Evolutionary conservation across 192 early-diverging fungal species (phyloP), one percentile per base, ranked within the genome.

Genomic region (Piromyces finnis): DNA sequence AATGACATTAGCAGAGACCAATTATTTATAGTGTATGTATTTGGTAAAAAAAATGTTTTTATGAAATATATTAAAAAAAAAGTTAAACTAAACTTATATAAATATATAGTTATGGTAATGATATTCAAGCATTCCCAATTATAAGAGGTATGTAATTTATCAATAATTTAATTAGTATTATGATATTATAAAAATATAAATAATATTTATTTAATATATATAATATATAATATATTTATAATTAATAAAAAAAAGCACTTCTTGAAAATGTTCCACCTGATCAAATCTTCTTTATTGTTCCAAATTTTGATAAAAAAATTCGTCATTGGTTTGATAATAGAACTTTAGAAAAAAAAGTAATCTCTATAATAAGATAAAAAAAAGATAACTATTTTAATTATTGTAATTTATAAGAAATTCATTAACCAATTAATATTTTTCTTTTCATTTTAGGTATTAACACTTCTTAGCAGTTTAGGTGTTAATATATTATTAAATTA

Each of bases 111-210:
- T 89, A 86, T 77, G 88, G 88, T 5, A 82, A 84, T 12, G 81
- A 84, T 68, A 30, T 89, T 36, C 86, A 89, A 81, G 86, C 88
- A 29, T 89, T 84, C 79, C 80, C 84, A 14, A 82, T 85, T 16
- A 51, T 88, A 27, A 59, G 88, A 68, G 79, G 87, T 88, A 82
- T 82, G 82, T 82, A 28, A 11, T 30, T 17, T 29, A 28, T 80
- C 77, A n/a, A 30, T n/a, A n/a, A n/a, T n/a, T n/a, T n/a, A n/a
- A n/a, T n/a, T n/a, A n/a, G n/a, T n/a, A n/a, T n/a, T n/a, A n/a
- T n/a, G n/a, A n/a, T n/a, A n/a, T n/a, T n/a, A n/a, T n/a, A n/a
- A n/a, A n/a, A n/a, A n/a, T n/a, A n/a, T n/a, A n/a, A n/a, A n/a
- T n/a, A n/a, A n/a, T n/a, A n/a, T n/a, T n/a, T n/a, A n/a, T n/a